Percentiles rank a stretch among this genome's conserved stretches.
Conservation (phyloP, 2,329 filamentous ascomycete species). For the Lasiodiplodia theobromae region DNA sequence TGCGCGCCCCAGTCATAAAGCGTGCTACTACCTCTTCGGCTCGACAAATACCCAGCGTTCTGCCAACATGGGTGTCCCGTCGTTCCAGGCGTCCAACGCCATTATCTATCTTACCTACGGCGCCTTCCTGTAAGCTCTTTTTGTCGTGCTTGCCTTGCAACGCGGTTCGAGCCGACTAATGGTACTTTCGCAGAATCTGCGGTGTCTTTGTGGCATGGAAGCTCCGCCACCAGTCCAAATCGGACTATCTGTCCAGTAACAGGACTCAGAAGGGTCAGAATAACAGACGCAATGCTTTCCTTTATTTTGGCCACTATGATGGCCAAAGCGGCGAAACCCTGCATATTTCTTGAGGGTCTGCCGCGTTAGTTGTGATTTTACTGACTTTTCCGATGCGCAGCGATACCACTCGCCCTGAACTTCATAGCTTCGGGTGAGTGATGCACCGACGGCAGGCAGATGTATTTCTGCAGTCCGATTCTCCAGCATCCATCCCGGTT, state of each 20-base stretch:
- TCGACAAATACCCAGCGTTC: neutral
- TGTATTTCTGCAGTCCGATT: slow-evolving; percentile 4
- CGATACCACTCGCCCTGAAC: slow-evolving; percentile 81
- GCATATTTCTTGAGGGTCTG: slow-evolving; percentile 22
- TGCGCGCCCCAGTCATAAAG: neutral
- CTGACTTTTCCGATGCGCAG: slow-evolving; percentile 52
- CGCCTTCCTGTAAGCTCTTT: slow-evolving; percentile 70
- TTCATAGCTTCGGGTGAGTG: slow-evolving; percentile 93
- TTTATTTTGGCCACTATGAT: neutral
- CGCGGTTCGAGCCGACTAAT: slow-evolving; percentile 31
- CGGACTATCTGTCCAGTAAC: slow-evolving; percentile 77
- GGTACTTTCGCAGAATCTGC: slow-evolving; percentile 59
- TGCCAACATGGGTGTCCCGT: slow-evolving; percentile 73
- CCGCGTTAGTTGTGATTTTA: neutral
- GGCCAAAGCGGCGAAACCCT: neutral
- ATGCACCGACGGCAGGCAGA: slow-evolving; percentile 2
- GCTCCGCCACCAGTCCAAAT: slow-evolving; percentile 68
- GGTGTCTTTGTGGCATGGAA: slow-evolving; percentile 66
- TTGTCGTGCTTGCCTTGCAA: neutral
- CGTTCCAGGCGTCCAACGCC: slow-evolving; percentile 79
- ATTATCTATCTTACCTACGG: slow-evolving; percentile 83
- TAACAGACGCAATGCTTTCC: slow-evolving; percentile 4
- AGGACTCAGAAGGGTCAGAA: slow-evolving; percentile 82
- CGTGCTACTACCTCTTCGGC: neutral
- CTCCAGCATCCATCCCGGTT: slow-evolving; percentile 1